Evolutionary conservation across 495 filamentous ascomycete species (phyloP).

Genomic region (Penicillium ochrochloron): DNA sequence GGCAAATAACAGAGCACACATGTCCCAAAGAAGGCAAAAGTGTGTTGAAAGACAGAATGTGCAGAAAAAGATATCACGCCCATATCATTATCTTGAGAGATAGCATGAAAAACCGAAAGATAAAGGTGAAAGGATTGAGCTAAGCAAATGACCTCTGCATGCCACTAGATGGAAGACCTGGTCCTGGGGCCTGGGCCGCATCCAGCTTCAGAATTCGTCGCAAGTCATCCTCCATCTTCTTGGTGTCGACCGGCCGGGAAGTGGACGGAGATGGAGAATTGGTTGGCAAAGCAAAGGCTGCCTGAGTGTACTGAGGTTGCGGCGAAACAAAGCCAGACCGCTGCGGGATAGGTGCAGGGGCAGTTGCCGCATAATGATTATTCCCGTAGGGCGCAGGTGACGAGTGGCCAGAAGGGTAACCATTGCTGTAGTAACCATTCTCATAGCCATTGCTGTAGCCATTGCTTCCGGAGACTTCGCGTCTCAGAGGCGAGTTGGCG

Average conservation of each 20-base stretch:
- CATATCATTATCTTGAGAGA: constrained; percentile 10
- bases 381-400: constrained; percentile 19
- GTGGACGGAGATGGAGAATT: constrained; percentile 35
- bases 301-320: constrained; percentile 28
- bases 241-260: constrained; percentile 37
- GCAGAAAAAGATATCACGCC: constrained; percentile 12
- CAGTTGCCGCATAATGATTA: constrained; percentile 11
- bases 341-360: constrained; percentile 16
- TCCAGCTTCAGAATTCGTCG: constrained; percentile 59
- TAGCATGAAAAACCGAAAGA: constrained; percentile 1
- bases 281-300: constrained; percentile 29
- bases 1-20: not conserved
- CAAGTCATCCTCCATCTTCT: constrained; percentile 59
- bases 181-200: constrained; percentile 25
- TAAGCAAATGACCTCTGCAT: constrained; percentile 45
- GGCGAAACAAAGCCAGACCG: constrained; percentile 28
- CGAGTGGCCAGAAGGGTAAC: constrained; percentile 14
- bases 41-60: constrained; percentile 9
- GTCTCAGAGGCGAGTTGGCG: constrained; percentile 31
- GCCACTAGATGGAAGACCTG: constrained; percentile 34
- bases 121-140: not conserved
- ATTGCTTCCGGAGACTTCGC: constrained; percentile 29
- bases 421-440: constrained; percentile 10
- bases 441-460: constrained; percentile 10
- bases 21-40: constrained; percentile 5